Base-by-base conservation (phyloP, 2,329 filamentous ascomycete species). In the Phialemonium atrogriseum region DNA sequence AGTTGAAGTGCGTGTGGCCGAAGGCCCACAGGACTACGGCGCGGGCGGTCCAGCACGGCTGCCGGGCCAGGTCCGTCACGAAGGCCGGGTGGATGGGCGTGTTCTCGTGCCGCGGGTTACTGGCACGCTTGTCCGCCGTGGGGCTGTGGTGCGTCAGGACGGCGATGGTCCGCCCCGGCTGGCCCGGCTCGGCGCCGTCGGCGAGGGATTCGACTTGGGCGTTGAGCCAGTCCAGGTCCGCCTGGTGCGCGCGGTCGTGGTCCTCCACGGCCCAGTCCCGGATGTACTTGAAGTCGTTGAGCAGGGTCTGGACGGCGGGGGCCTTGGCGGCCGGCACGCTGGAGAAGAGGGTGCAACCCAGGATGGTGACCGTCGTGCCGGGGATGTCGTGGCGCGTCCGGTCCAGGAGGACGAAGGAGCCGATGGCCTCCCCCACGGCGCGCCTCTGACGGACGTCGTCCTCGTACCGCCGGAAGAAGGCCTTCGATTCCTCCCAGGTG, bases 1-100 rank as follows among this genome's bases (percentile, higher is more conserved):
- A 64, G 30, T 60, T 64, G 35, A 51, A 65, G 41, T 67, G 62
- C 10, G 63, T 68, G 34, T 68, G 64, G 1, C 63, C 62, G 47
- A 66, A 68, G 2, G 55, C 64, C 64, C 62, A 69, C 0, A 64
- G 13, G 36, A 48, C 55, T 8, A 66, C 59, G 3, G 25, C 37
- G 1, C 11, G 16, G 17, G 39, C 54, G 9, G 4, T 44, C 48
- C 55, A 67, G 38, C 56, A 64, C 4, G 10, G 10, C 37, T 63
- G 46, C 0, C 22, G 20, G 0, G 42, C 44, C 17, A 66, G 36
- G 36, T 66, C 56, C 0, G 59, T 63, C 0, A 49, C 48, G 38
- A 68, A 66, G 5, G 48, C 59, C 9, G 38, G 35, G 12, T 29
- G 17, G 13, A 45, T 29, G 22, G 36, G 34, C 2, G 49, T 40